phyloP scores from a whole-genome alignment of 163 green algal genomes.

The Scenedesmus sp. region DNA sequence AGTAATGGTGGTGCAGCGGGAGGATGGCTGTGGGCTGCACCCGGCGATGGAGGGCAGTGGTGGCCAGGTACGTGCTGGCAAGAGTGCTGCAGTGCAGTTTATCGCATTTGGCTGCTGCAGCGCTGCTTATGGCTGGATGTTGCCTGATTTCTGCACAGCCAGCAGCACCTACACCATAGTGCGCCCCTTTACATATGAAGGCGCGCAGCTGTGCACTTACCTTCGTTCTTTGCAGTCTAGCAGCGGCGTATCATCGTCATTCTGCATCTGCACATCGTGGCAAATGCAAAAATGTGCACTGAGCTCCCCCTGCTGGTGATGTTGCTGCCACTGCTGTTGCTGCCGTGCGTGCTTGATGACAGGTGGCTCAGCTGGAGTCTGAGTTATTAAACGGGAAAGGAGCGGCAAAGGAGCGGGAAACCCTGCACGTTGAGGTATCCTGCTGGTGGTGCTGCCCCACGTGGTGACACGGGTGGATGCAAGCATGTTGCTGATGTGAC shows the following conservation, averaged over 20 bases:
- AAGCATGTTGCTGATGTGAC: not conserved
- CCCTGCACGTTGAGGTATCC: not conserved
- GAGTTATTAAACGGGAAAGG: not conserved
- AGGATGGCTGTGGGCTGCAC: slow-evolving; percentile 21
- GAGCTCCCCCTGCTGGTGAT: not conserved
- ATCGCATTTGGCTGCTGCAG: too few species aligned
- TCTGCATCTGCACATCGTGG: too few species aligned
- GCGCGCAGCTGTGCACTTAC: too few species aligned
- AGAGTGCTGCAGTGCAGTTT: too few species aligned
- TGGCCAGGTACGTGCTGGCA: not conserved
- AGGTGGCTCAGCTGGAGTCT: not conserved
- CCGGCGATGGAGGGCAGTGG: slow-evolving; percentile 6
- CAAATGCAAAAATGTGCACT: not conserved
- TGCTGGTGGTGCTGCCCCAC: not conserved
- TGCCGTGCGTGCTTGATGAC: not conserved
- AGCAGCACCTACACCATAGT: too few species aligned
- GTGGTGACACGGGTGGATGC: not conserved
- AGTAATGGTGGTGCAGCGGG: not conserved
- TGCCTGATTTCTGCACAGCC: too few species aligned
- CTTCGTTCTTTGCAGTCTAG: too few species aligned
- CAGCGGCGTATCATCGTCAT: too few species aligned
- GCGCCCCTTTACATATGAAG: too few species aligned
- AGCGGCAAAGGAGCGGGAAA: not conserved
- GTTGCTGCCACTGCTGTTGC: not conserved
- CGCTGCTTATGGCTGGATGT: too few species aligned